A percentile compares a stretch with the other conserved stretches of the same genome.
Evolutionary conservation across 2,329 filamentous ascomycete genomes (phyloP).

Genomic region (Aureobasidium zeae): DNA sequence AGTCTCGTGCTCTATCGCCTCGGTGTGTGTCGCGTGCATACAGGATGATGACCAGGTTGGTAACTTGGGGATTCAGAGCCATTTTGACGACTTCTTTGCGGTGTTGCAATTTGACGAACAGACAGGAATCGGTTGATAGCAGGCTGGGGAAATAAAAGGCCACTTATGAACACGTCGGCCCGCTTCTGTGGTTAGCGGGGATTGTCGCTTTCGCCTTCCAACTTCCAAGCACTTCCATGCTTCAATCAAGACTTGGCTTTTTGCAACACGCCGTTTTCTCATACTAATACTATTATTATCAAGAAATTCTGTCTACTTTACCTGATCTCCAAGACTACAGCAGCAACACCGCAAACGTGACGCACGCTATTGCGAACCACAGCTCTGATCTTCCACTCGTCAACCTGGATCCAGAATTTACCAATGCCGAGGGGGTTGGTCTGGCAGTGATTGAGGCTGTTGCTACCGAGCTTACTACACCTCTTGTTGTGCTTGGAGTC

Average conservation of each 20-base stretch:
- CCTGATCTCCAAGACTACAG: constrained; percentile 1
- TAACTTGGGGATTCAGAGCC: constrained; percentile 28
- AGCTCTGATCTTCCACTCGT: not conserved
- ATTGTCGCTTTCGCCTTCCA: constrained; percentile 2
- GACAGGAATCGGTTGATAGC: constrained; percentile 6
- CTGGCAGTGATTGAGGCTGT: constrained; percentile 12
- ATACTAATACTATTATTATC: no score
- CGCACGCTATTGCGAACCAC: not conserved
- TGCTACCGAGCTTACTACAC: constrained; percentile 7
- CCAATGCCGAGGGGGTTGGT: not conserved
- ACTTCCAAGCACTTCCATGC: constrained; percentile 14
- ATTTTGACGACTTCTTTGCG: constrained; percentile 11
- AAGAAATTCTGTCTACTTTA: no score
- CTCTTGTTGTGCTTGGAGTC: constrained; percentile 7
- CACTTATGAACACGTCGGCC: constrained; percentile 11
- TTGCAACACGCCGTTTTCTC: no score
- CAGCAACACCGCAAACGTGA: not conserved
- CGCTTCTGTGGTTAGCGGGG: constrained; percentile 7
- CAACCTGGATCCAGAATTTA: not conserved
- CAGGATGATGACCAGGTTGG: constrained; percentile 89
- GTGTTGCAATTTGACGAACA: constrained; percentile 3
- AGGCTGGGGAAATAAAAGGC: constrained; percentile 11
- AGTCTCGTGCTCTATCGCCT: not conserved
- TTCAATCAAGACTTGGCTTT: no score
- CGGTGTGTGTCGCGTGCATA: constrained; percentile 18